Percentiles rank a stretch among this genome's conserved stretches.
These are phyloP conservation scores for Butyriboletus loyo DNA, from an alignment of 768 basidiomycete species.

Conservation along the genomic window DNA sequence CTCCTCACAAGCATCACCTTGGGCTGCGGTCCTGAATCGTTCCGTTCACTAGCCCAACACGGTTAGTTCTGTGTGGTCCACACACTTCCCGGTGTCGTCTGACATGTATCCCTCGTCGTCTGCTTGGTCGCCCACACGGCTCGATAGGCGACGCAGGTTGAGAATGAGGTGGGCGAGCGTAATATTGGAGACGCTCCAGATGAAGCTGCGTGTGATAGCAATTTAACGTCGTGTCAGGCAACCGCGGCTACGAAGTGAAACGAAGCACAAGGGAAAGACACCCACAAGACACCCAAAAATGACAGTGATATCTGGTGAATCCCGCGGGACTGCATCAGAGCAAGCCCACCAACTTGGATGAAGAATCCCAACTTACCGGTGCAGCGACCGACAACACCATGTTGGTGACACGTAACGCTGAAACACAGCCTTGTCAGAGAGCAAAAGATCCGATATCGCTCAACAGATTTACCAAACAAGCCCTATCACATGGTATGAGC, in stretches of 20 bases:
- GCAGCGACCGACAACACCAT: conserved; percentile 19
- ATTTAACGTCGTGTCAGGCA: background rate
- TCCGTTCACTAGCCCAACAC: background rate
- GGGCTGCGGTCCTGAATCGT: background rate
- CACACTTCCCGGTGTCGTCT: background rate
- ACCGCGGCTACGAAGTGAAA: background rate
- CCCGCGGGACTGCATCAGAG: background rate
- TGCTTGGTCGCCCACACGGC: background rate
- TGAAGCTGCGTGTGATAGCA: conserved; percentile 23
- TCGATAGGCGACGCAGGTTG: conserved; percentile 28
- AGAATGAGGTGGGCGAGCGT: conserved; percentile 34
- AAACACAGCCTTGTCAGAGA: background rate
- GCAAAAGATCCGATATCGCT: background rate
- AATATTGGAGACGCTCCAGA: conserved; percentile 35
- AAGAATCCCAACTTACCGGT: conserved; percentile 17
- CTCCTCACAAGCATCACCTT: background rate
- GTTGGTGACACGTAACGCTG: conserved; percentile 23
- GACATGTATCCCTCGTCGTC: background rate
- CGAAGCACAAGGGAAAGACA: background rate
- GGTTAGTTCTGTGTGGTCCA: conserved; percentile 4
- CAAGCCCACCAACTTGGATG: background rate
- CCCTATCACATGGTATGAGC: conserved; percentile 10
- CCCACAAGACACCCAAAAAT: conserved; percentile 24
- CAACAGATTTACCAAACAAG: conserved; percentile 21
- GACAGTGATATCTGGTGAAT: conserved; percentile 15